phyloP scores from a whole-genome alignment of 306 rosid genomes.

The Cicer arietinum region DNA sequence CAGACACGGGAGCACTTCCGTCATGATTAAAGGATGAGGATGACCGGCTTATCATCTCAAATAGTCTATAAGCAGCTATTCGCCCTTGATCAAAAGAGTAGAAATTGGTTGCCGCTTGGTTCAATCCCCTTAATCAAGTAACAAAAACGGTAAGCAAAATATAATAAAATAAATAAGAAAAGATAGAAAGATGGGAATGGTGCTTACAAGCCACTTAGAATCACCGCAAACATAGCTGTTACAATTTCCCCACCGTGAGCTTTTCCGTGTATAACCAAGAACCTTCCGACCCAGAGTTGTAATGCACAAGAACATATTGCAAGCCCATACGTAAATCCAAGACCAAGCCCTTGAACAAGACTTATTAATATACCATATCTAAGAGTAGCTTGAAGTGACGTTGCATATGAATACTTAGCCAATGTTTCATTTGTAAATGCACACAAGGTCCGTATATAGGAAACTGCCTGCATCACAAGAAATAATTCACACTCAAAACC shows the following conservation, averaged over 20 bases:
- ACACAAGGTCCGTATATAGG: slow-evolving; percentile 84
- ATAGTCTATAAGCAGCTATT: slow-evolving; percentile 97
- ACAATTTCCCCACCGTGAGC: slow-evolving; percentile 98
- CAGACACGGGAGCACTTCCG: slow-evolving; percentile 70
- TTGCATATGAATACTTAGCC: slow-evolving; percentile 98
- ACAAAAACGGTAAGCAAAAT: slow-evolving; percentile 36
- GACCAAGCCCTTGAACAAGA: slow-evolving; percentile 99
- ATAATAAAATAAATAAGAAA: neutral
- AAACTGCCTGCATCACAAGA: slow-evolving; percentile 84
- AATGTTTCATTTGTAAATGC: slow-evolving; percentile 97
- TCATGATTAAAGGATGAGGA: slow-evolving; percentile 84
- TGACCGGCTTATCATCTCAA: slow-evolving; percentile 99
- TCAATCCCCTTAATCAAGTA: slow-evolving; percentile 78
- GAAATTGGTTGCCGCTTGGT: slow-evolving; percentile 99
- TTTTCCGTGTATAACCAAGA: slow-evolving; percentile 59
- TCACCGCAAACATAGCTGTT: slow-evolving; percentile 93
- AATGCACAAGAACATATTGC: slow-evolving; percentile 99
- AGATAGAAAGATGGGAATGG: slow-evolving; percentile 29
- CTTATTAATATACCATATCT: slow-evolving; percentile 98
- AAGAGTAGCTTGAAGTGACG: slow-evolving; percentile 97
- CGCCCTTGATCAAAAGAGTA: slow-evolving; percentile 99
- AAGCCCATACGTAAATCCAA: slow-evolving; percentile 99
- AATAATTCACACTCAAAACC: slow-evolving; percentile 43
- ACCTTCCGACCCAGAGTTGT: slow-evolving; percentile 99
- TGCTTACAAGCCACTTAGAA: slow-evolving; percentile 98